Evolutionary conservation across 1,139 yeast genomes (phyloP), one percentile per base, ranked within the genome.

Genomic region (Yamadazyma oceani): DNA sequence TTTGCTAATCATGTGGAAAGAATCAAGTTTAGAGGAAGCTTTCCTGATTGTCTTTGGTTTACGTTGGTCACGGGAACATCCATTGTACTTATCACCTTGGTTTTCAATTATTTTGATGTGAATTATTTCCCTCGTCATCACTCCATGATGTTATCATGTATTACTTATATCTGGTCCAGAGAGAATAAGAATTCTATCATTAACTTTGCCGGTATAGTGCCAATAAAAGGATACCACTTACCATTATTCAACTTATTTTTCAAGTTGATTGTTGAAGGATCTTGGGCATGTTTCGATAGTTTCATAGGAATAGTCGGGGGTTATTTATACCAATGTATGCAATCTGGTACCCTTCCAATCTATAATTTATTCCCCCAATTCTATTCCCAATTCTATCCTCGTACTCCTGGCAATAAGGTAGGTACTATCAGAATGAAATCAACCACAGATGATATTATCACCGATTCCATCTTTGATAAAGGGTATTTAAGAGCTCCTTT

Each of bases 81-180:
- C 23, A 71, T 76, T 13, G 53, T 70, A 11, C 36, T 62, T 4
- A 39, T 64, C 5, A 57, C 68, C 11, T 42, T 66, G 5, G 40
- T 59, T 5, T 62, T 68, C 35, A 53, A 55, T n/a, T 40, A 55
- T 7, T 47, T 62, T 23, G 56, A 54, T 31, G 42, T 49, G 0
- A n/a, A 25, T 6, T 53, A 53, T 37, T 43, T 53, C 31, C 56
- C 64, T 0, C 36, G 48, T 12, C 66, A 63, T 45, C 72, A 67
- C 43, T 61, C 55, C 34, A 59, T 63, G 60, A 62, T 78, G 58
- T 56, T 76, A 24, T 69, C 79, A 5, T 77, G 83, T 29, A 65
- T 80, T 37, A 74, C 82, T 2, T 80, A 71, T 51, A 69, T 80
- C 25, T 80, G 85, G 85, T 75, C 82, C 14, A 59, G 84, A 30